Percentiles rank a stretch among this genome's conserved stretches.
Conservation (phyloP, 164 flowering plant genomes). For the Aristolochia contorta region DNA sequence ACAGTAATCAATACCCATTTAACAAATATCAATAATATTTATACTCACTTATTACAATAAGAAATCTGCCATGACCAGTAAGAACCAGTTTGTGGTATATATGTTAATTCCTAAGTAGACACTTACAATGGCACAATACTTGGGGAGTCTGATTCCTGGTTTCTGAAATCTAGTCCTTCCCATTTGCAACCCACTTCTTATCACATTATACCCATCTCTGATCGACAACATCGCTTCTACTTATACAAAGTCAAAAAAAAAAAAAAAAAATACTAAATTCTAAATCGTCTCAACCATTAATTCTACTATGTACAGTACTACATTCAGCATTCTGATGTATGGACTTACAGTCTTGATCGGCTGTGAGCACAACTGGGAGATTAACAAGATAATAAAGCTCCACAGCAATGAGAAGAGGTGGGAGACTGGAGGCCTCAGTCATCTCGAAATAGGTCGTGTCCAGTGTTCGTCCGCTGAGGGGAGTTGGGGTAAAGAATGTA, state of each 20-base stretch:
- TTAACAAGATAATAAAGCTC: no score
- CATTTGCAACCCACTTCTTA: conserved; percentile 21
- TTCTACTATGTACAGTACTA: no score
- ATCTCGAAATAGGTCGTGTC: conserved; percentile 5
- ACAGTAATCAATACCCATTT: neutral
- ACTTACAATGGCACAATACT: conserved; percentile 2
- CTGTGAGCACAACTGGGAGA: conserved; percentile 16
- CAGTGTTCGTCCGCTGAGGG: neutral
- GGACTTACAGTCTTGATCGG: conserved; percentile 1
- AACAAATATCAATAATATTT: no score
- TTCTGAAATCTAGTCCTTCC: conserved; percentile 37
- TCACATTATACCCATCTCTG: no score
- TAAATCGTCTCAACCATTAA: neutral
- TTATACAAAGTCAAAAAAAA: conserved; percentile 9
- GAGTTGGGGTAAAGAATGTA: conserved; percentile 1
- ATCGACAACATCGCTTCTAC: conserved; percentile 31
- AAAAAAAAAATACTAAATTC: no score
- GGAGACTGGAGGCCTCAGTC: conserved; percentile 24
- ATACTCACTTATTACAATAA: no score
- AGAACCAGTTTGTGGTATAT: no score
- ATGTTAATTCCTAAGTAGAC: no score
- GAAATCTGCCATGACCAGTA: no score
- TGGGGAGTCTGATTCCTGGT: neutral
- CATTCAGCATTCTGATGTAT: no score
- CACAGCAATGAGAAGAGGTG: conserved; percentile 39